Percentiles rank a stretch among this genome's conserved stretches.
phyloP scores from a whole-genome alignment of 2,329 filamentous ascomycete species.

The Ceratocystiopsis sp. region DNA sequence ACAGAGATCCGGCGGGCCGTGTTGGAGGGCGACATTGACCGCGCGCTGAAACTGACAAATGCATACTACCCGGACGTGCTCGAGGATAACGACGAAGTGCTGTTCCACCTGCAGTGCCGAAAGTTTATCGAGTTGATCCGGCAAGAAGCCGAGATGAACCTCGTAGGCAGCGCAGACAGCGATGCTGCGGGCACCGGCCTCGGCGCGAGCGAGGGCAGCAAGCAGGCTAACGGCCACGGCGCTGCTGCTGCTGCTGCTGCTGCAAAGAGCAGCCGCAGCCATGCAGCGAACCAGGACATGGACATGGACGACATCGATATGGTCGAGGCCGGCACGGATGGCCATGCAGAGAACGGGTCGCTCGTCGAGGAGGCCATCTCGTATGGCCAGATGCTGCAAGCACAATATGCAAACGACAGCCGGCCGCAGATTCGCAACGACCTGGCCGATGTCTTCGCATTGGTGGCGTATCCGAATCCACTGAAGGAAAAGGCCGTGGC shows the following conservation, averaged over 20 bases:
- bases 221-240: conserved; percentile 17
- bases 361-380: conserved; percentile 53
- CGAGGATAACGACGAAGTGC: conserved; percentile 61
- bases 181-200: conserved; percentile 6
- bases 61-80: conserved; percentile 68
- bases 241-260: too few species aligned
- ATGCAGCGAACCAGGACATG: conserved; percentile 29
- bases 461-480: conserved; percentile 76
- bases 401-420: conserved; percentile 58
- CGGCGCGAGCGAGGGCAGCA: not conserved
- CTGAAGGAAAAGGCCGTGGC: conserved; percentile 56
- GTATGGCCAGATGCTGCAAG: conserved; percentile 64
- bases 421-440: conserved; percentile 54
- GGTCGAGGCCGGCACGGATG: conserved; percentile 25
- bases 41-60: conserved; percentile 66
- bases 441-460: conserved; percentile 69
- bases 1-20: conserved; percentile 73
- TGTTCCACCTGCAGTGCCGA: conserved; percentile 74
- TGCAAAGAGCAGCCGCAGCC: conserved; percentile 14
- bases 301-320: conserved; percentile 41
- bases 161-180: conserved; percentile 26
- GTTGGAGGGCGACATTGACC: conserved; percentile 81
- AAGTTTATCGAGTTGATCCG: conserved; percentile 95
- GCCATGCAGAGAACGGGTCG: conserved; percentile 16
- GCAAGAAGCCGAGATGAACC: conserved; percentile 47